phyloP scores from a whole-genome alignment of 2,329 filamentous ascomycete species.

The Aspergillus jensenii region DNA sequence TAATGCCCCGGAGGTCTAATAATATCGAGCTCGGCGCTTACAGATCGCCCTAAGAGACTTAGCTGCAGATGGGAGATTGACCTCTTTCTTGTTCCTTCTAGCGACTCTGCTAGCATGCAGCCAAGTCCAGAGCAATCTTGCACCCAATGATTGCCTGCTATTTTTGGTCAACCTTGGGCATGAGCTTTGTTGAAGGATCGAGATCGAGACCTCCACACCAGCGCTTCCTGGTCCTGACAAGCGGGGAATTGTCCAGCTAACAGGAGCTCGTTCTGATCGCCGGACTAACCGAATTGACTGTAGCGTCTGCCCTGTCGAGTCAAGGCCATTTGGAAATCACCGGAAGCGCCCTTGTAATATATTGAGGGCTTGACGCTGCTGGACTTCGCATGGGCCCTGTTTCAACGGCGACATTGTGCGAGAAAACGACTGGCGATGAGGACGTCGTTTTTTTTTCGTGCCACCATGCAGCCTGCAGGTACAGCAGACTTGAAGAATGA shows the following conservation, averaged over 20 bases:
- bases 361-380: not conserved
- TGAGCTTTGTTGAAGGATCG: not conserved
- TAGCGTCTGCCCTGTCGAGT: not conserved
- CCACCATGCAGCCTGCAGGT: not conserved
- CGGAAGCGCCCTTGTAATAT: slow-evolving; percentile 13
- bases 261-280: not conserved
- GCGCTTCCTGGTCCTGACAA: not conserved
- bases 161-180: slow-evolving; percentile 6
- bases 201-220: slow-evolving; percentile 4
- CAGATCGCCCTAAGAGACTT: slow-evolving; percentile 9
- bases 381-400: not conserved
- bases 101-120: not conserved
- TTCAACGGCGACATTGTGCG: not conserved
- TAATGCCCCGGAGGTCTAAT: slow-evolving; percentile 8
- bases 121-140: not conserved
- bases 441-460: not conserved
- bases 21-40: slow-evolving; percentile 13
- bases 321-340: not conserved
- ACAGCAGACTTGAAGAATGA: not conserved
- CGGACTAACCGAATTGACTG: not conserved
- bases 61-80: not conserved
- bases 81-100: too few relatives aligned
- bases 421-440: slow-evolving; percentile 6
- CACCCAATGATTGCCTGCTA: slow-evolving; percentile 1
- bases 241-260: not conserved